These are phyloP conservation scores for Dictyostelium brefeldianum DNA, from an alignment of 78 protist genomes.

Conservation along the genomic window DNA sequence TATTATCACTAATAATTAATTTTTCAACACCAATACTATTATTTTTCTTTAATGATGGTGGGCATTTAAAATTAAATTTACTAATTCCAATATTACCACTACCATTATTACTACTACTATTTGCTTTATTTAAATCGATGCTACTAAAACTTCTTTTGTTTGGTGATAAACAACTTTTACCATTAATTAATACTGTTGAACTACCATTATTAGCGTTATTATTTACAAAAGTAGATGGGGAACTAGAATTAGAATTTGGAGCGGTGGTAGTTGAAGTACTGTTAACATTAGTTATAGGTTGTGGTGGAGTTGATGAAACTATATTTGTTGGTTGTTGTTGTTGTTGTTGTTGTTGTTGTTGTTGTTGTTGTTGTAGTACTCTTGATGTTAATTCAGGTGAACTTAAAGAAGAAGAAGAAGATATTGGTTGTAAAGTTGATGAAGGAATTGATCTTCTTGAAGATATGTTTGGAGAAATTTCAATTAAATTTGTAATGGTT, in stretches of 20 bases:
- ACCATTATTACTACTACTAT: background rate
- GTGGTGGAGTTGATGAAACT: background rate
- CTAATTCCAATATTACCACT: background rate
- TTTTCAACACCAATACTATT: background rate
- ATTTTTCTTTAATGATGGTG: background rate
- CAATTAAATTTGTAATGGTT: background rate
- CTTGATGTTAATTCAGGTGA: background rate
- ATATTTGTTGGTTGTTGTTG: background rate
- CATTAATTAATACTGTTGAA: no score
- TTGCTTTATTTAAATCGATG: background rate
- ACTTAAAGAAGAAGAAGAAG: background rate
- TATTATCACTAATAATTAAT: background rate
- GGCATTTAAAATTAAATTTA: no score
- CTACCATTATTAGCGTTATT: no score
- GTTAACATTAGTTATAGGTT: background rate
- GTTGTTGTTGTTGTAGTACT: background rate
- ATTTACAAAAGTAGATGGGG: background rate
- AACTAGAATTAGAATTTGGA: background rate
- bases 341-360: background rate
- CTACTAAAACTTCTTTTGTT: slow-evolving; percentile 28
- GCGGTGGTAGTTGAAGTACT: background rate
- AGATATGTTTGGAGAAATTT: background rate
- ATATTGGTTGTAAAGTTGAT: background rate
- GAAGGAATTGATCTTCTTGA: background rate
- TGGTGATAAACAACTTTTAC: background rate